Evolutionary conservation across 495 filamentous ascomycete species (phyloP).

Genomic region (Cryomyces minteri): DNA sequence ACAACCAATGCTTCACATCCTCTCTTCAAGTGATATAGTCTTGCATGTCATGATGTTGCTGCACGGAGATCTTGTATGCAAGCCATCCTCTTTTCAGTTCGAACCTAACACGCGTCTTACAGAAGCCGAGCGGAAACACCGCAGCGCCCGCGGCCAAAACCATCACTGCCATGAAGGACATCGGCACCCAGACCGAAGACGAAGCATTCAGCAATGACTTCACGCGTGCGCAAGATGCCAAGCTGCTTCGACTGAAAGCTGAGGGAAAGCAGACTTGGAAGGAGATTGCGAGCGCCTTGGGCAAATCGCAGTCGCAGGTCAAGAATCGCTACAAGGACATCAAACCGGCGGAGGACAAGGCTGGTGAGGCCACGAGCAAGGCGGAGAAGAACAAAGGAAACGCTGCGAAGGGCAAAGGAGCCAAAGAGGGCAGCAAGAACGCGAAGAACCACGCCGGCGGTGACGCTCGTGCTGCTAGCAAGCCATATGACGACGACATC

Average conservation of each 20-base stretch:
- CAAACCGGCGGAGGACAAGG: neutral
- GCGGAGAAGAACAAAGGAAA: neutral
- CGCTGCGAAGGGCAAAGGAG: neutral
- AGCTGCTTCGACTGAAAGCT: conserved; percentile 7
- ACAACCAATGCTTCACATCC: too few relatives aligned
- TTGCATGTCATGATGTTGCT: too few relatives aligned
- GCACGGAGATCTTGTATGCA: too few relatives aligned
- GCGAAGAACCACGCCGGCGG: conserved; percentile 1
- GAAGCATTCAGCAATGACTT: neutral
- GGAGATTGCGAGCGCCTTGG: conserved; percentile 6
- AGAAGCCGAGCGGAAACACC: too few relatives aligned
- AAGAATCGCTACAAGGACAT: conserved; percentile 9
- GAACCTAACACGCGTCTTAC: too few relatives aligned
- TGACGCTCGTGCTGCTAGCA: neutral
- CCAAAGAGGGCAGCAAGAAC: neutral
- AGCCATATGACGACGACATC: neutral
- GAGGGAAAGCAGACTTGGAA: conserved; percentile 3
- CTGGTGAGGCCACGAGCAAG: neutral
- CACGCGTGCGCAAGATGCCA: conserved; percentile 7
- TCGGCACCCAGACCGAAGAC: too few relatives aligned
- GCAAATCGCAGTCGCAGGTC: conserved; percentile 1
- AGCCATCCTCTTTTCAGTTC: too few relatives aligned
- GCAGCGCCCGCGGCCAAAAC: too few relatives aligned
- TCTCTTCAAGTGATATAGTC: too few relatives aligned
- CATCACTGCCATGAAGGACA: too few relatives aligned